Base-by-base conservation (phyloP, 2,329 filamentous ascomycete species). In the Lecanicillium sp. region DNA sequence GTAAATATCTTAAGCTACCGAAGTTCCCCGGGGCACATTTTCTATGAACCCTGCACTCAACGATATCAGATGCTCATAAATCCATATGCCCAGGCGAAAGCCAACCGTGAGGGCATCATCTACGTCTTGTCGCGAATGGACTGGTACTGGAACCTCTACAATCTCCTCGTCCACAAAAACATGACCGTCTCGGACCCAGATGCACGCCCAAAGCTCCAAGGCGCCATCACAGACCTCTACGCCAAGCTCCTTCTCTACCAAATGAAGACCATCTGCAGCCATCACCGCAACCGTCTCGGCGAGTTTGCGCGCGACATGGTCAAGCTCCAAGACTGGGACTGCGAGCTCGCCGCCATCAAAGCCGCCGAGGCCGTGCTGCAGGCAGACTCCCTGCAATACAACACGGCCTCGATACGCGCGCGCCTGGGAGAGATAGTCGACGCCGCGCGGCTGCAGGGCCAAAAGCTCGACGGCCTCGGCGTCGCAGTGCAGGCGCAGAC, bases 201-300 rank as follows among this genome's bases (percentile, higher is more conserved):
- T 1, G n/a, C 48, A 29, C 50, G 51, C 12, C 37, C 41, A 8
- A 5, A 47, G 15, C 46, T 44, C 17, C 15, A 62, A 17, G 51
- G 49, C 43, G 14, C 2, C 29, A 32, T 60, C 33, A 44, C 62
- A 17, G 50, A 64, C 37, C 62, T 72, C 20, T 72, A 71, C 52
- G 56, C 63, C 47, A 58, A 55, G 44, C 58, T 72, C 23, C 60
- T 72, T n/a, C 29, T 54, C 3, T 71, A 68, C 52, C 60, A 66
- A 53, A 69, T 71, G 47, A 68, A 66, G 54, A 71, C 66, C 47
- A 55, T 68, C 36, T 65, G 57, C 44, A 61, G 55, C 5, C 70
- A 64, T 54, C 60, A 66, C 51, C 57, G 59, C 10, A 57, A 63
- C 23, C 59, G 54, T 33, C 41, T 51, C 5, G 12, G 55, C 6